Percentiles rank a stretch among this genome's conserved stretches.
phyloP scores from a whole-genome alignment of 2,329 filamentous ascomycete species.

The Fusarium udum region DNA sequence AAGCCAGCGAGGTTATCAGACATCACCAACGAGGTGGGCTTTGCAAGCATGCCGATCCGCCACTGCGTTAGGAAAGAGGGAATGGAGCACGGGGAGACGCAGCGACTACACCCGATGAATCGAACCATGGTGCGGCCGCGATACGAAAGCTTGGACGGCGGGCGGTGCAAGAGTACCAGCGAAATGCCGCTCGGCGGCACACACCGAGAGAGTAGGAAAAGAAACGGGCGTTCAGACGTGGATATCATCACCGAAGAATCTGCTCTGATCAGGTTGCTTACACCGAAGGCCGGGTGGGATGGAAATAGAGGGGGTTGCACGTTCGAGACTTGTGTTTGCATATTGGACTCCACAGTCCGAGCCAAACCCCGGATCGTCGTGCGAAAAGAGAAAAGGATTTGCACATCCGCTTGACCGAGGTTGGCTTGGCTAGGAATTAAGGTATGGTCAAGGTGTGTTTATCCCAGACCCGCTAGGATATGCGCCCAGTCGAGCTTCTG shows the following conservation, averaged over 20 bases:
- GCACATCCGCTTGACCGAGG: constrained; percentile 21
- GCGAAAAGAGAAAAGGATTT: constrained; percentile 10
- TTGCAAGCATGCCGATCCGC: constrained; percentile 14
- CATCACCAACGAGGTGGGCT: constrained; percentile 5
- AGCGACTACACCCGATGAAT: constrained; percentile 26
- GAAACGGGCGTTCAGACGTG: neutral
- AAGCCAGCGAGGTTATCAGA: neutral
- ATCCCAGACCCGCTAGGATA: constrained; percentile 13
- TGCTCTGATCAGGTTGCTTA: constrained; percentile 22
- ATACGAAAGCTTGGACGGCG: neutral
- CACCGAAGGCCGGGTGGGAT: constrained; percentile 17
- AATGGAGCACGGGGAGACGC: neutral
- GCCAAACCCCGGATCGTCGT: constrained; percentile 11
- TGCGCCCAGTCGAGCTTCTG: constrained; percentile 23
- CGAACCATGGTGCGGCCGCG: constrained; percentile 18
- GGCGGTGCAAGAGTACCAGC: neutral
- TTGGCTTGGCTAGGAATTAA: constrained; percentile 25
- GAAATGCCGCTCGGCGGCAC: constrained; percentile 29
- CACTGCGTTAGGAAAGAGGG: constrained; percentile 9
- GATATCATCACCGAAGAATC: constrained; percentile 16
- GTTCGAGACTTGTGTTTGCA: constrained; percentile 17
- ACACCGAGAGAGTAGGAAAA: constrained; percentile 22
- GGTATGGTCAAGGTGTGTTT: constrained; percentile 21
- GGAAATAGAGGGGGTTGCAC: neutral
- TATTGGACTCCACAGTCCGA: constrained; percentile 1